These are phyloP conservation scores for Paraphoma chrysanthemicola DNA, from an alignment of 2,329 filamentous ascomycete genomes.

Conservation along the genomic window DNA sequence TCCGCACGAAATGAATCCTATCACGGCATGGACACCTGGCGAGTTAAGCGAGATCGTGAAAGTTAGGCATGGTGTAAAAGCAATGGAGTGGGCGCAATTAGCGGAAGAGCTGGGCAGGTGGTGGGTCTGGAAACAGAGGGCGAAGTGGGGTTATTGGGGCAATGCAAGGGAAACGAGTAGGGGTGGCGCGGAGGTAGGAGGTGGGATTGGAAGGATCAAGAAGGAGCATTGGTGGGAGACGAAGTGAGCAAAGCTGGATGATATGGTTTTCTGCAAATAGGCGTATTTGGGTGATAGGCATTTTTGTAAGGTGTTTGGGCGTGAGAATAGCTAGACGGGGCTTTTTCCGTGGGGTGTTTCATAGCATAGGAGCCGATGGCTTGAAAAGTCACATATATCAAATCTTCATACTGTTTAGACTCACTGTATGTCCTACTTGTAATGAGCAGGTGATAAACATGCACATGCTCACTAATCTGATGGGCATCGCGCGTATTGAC, in stretches of 20 bases:
- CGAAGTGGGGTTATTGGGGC: constrained; percentile 23
- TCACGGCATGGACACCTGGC: constrained; percentile 20
- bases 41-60: constrained; percentile 17
- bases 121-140: constrained; percentile 25
- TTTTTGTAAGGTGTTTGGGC: too few relatives aligned
- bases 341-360: background rate
- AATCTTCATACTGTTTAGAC: too few relatives aligned
- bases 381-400: too few relatives aligned
- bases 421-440: too few relatives aligned
- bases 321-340: too few relatives aligned
- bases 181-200: constrained; percentile 16
- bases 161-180: constrained; percentile 17
- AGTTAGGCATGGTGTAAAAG: constrained; percentile 13
- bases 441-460: too few relatives aligned
- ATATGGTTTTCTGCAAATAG: background rate
- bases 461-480: too few relatives aligned
- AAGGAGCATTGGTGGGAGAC: constrained; percentile 28
- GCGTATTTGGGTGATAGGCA: too few relatives aligned
- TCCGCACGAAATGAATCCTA: constrained; percentile 15
- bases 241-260: background rate
- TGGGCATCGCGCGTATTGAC: too few relatives aligned
- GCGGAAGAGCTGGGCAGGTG: constrained; percentile 20
- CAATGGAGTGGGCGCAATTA: constrained; percentile 17
- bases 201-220: constrained; percentile 14
- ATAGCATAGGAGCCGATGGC: background rate